phyloP scores from a whole-genome alignment of 2,329 filamentous ascomycete genomes.

The Pseudocercospora vitis region DNA sequence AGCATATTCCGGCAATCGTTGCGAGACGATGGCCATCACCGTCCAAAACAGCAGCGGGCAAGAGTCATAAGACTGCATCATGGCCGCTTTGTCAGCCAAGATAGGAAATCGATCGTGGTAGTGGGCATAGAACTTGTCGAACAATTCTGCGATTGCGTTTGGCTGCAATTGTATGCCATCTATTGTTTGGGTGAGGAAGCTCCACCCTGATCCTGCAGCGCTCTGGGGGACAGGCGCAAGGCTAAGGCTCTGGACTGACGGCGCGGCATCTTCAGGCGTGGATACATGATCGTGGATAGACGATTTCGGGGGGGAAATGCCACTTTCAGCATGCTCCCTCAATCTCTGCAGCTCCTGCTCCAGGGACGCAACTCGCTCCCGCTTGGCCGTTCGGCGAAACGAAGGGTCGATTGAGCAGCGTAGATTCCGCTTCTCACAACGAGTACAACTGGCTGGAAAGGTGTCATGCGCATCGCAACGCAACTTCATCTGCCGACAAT shows the following conservation, averaged over 20 bases:
- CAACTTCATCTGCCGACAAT: slow-evolving; percentile 9
- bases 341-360: slow-evolving; percentile 4
- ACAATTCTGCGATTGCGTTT: slow-evolving; percentile 1
- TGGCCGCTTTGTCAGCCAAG: background rate
- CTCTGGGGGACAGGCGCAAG: background rate
- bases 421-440: slow-evolving; percentile 9
- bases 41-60: slow-evolving; percentile 11
- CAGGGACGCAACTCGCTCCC: slow-evolving; percentile 7
- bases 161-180: slow-evolving; percentile 4
- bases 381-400: slow-evolving; percentile 10
- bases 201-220: slow-evolving; percentile 1
- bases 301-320: background rate
- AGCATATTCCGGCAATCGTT: background rate
- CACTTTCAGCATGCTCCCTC: slow-evolving; percentile 2
- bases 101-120: slow-evolving; percentile 15
- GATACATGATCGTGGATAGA: background rate
- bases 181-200: slow-evolving; percentile 3
- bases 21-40: slow-evolving; percentile 5
- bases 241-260: background rate
- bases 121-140: slow-evolving; percentile 12
- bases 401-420: slow-evolving; percentile 14
- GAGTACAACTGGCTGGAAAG: slow-evolving; percentile 8
- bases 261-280: background rate
- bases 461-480: slow-evolving; percentile 12
- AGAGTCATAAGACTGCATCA: slow-evolving; percentile 5